Conservation (phyloP, 371 early-diverging fungal genomes). For the Globomyces sp. region DNA sequence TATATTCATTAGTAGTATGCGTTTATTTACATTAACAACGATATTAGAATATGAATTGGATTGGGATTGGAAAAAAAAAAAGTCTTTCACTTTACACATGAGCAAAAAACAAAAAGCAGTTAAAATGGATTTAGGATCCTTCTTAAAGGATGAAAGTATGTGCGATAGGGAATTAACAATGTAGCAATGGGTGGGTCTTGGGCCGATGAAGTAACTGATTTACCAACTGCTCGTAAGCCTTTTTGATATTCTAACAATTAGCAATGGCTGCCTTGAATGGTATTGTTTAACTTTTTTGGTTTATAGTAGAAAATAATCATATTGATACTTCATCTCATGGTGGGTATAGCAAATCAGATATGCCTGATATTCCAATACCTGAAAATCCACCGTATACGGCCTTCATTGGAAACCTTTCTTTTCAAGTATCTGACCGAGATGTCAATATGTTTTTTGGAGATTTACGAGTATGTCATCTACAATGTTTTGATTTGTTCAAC, state of each 20-base stretch:
- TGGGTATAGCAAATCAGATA: conserved; percentile 17
- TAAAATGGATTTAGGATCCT: conserved; percentile 76
- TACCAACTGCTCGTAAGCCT: conserved; percentile 67
- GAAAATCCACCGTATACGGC: conserved; percentile 84
- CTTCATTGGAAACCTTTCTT: conserved; percentile 86
- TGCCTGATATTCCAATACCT: conserved; percentile 49
- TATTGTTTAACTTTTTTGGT: neutral
- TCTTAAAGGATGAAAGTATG: conserved; percentile 71
- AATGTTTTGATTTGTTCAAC: neutral
- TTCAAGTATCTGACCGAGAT: conserved; percentile 72
- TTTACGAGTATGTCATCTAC: conserved; percentile 49
- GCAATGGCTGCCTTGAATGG: conserved; percentile 14
- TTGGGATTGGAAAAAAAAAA: neutral
- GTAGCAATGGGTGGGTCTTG: conserved; percentile 57
- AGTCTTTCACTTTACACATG: conserved; percentile 18
- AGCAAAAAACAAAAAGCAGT: conserved; percentile 65
- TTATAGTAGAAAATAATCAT: conserved; percentile 12
- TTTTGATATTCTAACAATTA: too few species aligned
- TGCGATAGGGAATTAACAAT: conserved; percentile 6
- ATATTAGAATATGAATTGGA: too few species aligned
- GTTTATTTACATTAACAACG: too few species aligned
- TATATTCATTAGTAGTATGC: too few species aligned
- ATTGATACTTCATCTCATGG: neutral
- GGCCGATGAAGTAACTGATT: conserved; percentile 88
- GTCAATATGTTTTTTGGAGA: conserved; percentile 69